Evolutionary conservation across 129 eudicot genomes (phyloP), one percentile per base, ranked within the genome.

Genomic region (Lactuca sativa): DNA sequence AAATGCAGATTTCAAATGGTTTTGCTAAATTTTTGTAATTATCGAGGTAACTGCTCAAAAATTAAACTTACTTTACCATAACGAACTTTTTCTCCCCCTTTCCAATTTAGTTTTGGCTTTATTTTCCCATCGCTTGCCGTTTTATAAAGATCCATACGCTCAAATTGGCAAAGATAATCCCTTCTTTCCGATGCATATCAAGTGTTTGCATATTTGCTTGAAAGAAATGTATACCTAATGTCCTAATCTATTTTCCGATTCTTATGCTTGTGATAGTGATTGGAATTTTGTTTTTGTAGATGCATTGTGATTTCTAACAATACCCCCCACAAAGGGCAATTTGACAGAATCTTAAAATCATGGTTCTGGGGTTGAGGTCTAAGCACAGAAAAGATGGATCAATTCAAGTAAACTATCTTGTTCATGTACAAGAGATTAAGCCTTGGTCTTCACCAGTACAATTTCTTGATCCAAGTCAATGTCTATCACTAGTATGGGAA

Each of bases 321-420:
- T 34, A 62, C 51, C 36, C 51, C 36, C 62, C 64, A 55, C 10
- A 18, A 61, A 75, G 71, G 51, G 32, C 15, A 10, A 10, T 59
- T 53, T 66, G 16, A 49, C 9, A 25, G 66, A 62, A 61, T 62
- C 17, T 52, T 59, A 59, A 31, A 77, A 81, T 54, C n/a, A 93
- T 93, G 98, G 97, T 89, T 71, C 95, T 93, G 9, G 96, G 98
- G 62, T 76, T 84, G 59, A 87, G 84, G 67, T 89, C 96, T 47
- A 89, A 81, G 77, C 87, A 80, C 72, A 79, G 80, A 53, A 90
- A 86, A 79, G 96, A 83, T 41, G 88, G 80, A 54, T 66, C 92
- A 15, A 72, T 87, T 70, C 96, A 81, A 82, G 78, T 89, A 60
- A 87, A 85, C 56, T 93, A 93, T 84, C 64, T 83, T 64, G 90